Base-by-base conservation (phyloP, 257 asterid genomes). In the Eucommia ulmoides region DNA sequence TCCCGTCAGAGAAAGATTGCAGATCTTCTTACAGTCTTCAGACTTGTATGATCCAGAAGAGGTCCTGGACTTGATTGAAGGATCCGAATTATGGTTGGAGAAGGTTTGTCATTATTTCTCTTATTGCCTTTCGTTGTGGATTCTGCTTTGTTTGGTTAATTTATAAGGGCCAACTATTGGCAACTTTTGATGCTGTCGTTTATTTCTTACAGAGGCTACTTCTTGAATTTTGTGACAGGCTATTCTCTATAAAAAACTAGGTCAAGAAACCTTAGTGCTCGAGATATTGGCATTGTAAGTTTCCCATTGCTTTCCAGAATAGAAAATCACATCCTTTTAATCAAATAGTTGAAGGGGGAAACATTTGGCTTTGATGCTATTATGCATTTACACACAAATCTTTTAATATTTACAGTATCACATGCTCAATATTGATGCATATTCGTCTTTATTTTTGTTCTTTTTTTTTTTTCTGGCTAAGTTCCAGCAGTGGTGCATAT, bases 231-330 rank as follows among this genome's bases (percentile, higher is more conserved):
- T 67, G 55, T 74, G 62, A 48, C 93, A 89, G 96, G 98, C 98
- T 74, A 82, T 89, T 71, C 91, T 89, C 21, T 82, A 85, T 66
- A 63, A 96, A 75, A 85, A 83, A 78, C 98, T 89, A 51, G 98
- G 98, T 51, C 96, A 78, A 66, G 98, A 89, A 70, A 65, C 82
- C 16, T 61, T 71, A 41, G 98, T 86, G 58, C 84, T 89, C 49
- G 83, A 85, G 73, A 89, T 82, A 51, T 61, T 89, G 75, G 98
- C 98, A 58, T 65, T 82, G 98, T 89, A 76, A 73, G 96, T 71
- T 60, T 38, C 45, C n/a, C n/a, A n/a, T n/a, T n/a, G n/a, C n/a
- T n/a, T n/a, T n/a, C n/a, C n/a, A n/a, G n/a, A n/a, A n/a, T n/a
- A n/a, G n/a, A n/a, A n/a, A n/a, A n/a, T n/a, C n/a, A n/a, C n/a